Conservation (phyloP, 352 stramenopile genomes). For the Pelagophyceae sp. region DNA sequence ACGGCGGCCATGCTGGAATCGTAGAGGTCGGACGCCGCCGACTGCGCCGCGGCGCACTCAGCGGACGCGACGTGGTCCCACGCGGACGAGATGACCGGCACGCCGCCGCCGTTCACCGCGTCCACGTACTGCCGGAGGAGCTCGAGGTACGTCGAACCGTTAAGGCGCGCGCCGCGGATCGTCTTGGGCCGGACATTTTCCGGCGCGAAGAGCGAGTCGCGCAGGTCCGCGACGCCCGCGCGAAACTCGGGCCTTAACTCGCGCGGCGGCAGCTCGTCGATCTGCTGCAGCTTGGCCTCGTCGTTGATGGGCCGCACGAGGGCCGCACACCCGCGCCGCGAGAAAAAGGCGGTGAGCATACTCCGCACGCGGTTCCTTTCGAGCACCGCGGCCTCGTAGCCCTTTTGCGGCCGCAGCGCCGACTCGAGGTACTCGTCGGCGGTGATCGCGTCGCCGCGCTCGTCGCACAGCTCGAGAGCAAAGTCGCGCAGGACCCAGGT, state of each 20-base stretch:
- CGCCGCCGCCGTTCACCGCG: constrained; percentile 68
- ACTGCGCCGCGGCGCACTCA: neutral
- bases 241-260: constrained; percentile 66
- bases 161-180: constrained; percentile 63
- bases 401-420: constrained; percentile 58
- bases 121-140: constrained; percentile 68
- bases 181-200: constrained; percentile 61
- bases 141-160: constrained; percentile 66
- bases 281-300: constrained; percentile 60
- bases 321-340: constrained; percentile 43
- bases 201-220: constrained; percentile 51
- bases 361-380: constrained; percentile 65
- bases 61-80: constrained; percentile 57
- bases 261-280: constrained; percentile 56
- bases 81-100: constrained; percentile 69
- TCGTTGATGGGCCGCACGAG: constrained; percentile 62
- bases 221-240: constrained; percentile 53
- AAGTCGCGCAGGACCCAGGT: constrained; percentile 58
- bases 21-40: neutral
- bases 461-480: constrained; percentile 48
- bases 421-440: constrained; percentile 66
- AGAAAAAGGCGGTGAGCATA: constrained; percentile 74
- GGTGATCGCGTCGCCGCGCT: constrained; percentile 66
- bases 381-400: constrained; percentile 56
- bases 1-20: neutral